Evolutionary conservation across 2,329 filamentous ascomycete species (phyloP).

Genomic region (Fusarium beomiforme): DNA sequence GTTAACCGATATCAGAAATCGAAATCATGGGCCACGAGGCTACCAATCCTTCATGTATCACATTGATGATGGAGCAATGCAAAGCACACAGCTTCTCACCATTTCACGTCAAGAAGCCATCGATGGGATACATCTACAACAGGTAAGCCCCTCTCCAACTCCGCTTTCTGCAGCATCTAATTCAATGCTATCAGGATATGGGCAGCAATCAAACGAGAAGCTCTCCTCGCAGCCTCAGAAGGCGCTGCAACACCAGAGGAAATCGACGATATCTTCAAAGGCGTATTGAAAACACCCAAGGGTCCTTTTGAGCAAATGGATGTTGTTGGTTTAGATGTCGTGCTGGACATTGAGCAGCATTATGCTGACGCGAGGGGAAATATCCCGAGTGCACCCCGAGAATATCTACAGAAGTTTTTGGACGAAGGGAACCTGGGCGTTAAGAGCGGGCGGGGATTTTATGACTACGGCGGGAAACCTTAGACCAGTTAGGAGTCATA

Average conservation of each 20-base stretch:
- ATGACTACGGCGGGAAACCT: slow-evolving; percentile 24
- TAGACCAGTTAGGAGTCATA: not conserved
- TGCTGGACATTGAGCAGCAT: slow-evolving; percentile 46
- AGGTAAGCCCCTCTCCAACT: slow-evolving; percentile 13
- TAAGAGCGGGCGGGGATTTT: slow-evolving; percentile 46
- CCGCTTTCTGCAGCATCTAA: not conserved
- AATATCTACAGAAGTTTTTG: slow-evolving; percentile 39
- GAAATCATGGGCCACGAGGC: slow-evolving; percentile 47
- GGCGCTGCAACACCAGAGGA: slow-evolving; percentile 45
- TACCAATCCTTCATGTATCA: slow-evolving; percentile 35
- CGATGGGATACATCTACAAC: slow-evolving; percentile 49
- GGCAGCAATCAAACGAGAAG: slow-evolving; percentile 48
- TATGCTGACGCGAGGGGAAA: slow-evolving; percentile 42
- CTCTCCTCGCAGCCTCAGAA: slow-evolving; percentile 45
- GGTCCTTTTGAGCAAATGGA: slow-evolving; percentile 48
- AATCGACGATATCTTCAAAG: slow-evolving; percentile 46
- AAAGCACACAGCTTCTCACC: slow-evolving; percentile 45
- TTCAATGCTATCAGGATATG: slow-evolving; percentile 38
- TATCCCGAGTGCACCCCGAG: slow-evolving; percentile 38
- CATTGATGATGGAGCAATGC: slow-evolving; percentile 40
- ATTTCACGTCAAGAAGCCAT: slow-evolving; percentile 44
- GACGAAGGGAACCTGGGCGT: slow-evolving; percentile 42
- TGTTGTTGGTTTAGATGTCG: slow-evolving; percentile 46
- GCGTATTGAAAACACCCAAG: slow-evolving; percentile 45
- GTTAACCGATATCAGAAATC: slow-evolving; percentile 25